These are phyloP conservation scores for Eucalyptus melliodora DNA, from an alignment of 345 rosid species.

Conservation along the genomic window DNA sequence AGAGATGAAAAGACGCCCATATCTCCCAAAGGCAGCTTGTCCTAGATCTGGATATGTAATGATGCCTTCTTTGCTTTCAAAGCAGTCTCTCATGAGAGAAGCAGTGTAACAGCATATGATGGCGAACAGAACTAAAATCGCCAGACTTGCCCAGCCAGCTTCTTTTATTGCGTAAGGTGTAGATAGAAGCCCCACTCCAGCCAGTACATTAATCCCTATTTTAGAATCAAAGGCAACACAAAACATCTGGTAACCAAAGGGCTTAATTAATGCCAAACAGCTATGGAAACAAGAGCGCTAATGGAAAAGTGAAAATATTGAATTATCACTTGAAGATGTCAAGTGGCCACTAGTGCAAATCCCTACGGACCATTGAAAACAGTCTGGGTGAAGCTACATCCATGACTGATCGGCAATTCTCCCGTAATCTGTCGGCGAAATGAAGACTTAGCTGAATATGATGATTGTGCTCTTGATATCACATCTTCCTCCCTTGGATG, in stretches of 20 bases:
- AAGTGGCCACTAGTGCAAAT: not conserved
- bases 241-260: not conserved
- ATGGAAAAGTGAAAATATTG: not conserved
- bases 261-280: not conserved
- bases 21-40: slow-evolving; percentile 90
- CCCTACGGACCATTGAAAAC: slow-evolving; percentile 56
- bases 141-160: slow-evolving; percentile 81
- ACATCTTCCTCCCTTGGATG: slow-evolving; percentile 21
- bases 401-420: slow-evolving; percentile 50
- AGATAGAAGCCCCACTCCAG: slow-evolving; percentile 87
- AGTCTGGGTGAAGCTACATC: slow-evolving; percentile 81
- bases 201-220: slow-evolving; percentile 77
- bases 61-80: slow-evolving; percentile 67
- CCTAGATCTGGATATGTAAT: slow-evolving; percentile 82
- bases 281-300: not conserved
- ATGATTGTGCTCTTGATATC: slow-evolving; percentile 41
- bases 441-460: slow-evolving; percentile 52
- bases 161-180: slow-evolving; percentile 66
- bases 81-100: slow-evolving; percentile 68
- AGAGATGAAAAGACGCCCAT: slow-evolving; percentile 67
- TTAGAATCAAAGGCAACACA: not conserved
- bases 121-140: slow-evolving; percentile 40
- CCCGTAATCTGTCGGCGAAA: slow-evolving; percentile 30
- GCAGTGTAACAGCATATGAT: slow-evolving; percentile 79
- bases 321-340: not conserved